Percentiles rank a stretch among this genome's conserved stretches.
phyloP scores from a whole-genome alignment of 495 filamentous ascomycete species.

The Apiosordaria backusii region DNA sequence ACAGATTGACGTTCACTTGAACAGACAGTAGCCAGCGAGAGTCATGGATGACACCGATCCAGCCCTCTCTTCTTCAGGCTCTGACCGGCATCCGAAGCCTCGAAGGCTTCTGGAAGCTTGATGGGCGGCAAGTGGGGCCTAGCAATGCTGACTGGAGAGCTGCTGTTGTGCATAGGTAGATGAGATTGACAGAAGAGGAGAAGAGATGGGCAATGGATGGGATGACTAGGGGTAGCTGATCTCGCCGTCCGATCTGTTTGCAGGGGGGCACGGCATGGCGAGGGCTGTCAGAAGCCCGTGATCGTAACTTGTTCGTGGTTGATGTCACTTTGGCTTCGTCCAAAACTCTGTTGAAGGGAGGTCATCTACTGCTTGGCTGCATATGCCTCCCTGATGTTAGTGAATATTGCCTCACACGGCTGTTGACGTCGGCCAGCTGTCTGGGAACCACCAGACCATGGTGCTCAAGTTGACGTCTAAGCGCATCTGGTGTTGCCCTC shows the following conservation, averaged over 20 bases:
- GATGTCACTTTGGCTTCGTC: neutral
- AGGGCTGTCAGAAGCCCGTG: neutral
- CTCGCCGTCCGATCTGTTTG: neutral
- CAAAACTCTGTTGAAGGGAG: neutral
- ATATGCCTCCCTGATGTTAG: neutral
- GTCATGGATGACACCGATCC: neutral
- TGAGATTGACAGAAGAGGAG: no score
- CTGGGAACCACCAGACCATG: neutral
- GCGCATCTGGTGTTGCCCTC: neutral
- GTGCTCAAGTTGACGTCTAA: neutral
- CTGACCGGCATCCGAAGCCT: conserved; percentile 10
- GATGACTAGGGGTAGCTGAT: neutral
- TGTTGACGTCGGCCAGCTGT: neutral
- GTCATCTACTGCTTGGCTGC: neutral
- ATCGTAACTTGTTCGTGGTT: neutral
- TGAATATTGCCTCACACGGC: neutral
- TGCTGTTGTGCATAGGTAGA: neutral
- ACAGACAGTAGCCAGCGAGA: neutral
- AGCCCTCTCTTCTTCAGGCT: conserved; percentile 2
- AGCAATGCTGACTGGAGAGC: neutral
- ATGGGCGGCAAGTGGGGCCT: neutral
- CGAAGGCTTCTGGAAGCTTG: conserved; percentile 8
- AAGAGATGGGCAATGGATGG: neutral
- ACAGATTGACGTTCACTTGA: neutral
- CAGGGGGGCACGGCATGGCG: no score